Conservation (phyloP, 164 flowering plant genomes). For the Stephania cephalantha region DNA sequence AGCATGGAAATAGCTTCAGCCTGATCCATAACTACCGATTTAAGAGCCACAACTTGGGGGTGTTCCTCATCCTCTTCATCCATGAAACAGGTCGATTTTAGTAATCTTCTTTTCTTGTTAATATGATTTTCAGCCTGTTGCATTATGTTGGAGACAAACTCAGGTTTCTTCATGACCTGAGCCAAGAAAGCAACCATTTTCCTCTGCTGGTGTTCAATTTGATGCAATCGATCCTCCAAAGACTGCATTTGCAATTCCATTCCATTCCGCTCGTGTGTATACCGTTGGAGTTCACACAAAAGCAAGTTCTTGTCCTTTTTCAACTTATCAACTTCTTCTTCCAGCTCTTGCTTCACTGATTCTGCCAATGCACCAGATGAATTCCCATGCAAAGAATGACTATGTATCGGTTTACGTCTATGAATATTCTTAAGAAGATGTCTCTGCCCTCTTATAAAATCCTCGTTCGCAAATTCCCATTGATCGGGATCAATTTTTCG, state of each 20-base stretch:
- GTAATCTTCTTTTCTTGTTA: conserved; percentile 53
- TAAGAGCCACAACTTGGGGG: conserved; percentile 16
- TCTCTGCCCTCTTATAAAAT: conserved; percentile 57
- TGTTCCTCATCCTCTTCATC: conserved; percentile 26
- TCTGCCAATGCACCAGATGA: conserved; percentile 28
- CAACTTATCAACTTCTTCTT: conserved; percentile 50
- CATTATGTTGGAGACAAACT: conserved; percentile 25
- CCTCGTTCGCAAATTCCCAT: conserved; percentile 90
- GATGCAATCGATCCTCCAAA: conserved; percentile 34
- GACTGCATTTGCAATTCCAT: conserved; percentile 32
- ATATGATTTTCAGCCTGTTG: conserved; percentile 29
- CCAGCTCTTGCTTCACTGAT: conserved; percentile 47
- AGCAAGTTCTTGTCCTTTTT: conserved; percentile 47
- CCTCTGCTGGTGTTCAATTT: conserved; percentile 41
- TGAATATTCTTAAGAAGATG: conserved; percentile 70
- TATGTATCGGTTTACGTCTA: conserved; percentile 75
- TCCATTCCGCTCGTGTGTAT: conserved; percentile 35
- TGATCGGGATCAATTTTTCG: conserved; percentile 80
- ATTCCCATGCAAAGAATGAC: conserved; percentile 47
- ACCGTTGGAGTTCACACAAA: conserved; percentile 35
- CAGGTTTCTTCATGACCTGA: conserved; percentile 38
- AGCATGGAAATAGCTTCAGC: conserved; percentile 22
- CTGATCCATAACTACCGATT: conserved; percentile 15
- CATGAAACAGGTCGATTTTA: conserved; percentile 19
- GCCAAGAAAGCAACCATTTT: conserved; percentile 38